Evolutionary conservation across 2,329 filamentous ascomycete genomes (phyloP).

Genomic region (Colletotrichum chrysophilum): DNA sequence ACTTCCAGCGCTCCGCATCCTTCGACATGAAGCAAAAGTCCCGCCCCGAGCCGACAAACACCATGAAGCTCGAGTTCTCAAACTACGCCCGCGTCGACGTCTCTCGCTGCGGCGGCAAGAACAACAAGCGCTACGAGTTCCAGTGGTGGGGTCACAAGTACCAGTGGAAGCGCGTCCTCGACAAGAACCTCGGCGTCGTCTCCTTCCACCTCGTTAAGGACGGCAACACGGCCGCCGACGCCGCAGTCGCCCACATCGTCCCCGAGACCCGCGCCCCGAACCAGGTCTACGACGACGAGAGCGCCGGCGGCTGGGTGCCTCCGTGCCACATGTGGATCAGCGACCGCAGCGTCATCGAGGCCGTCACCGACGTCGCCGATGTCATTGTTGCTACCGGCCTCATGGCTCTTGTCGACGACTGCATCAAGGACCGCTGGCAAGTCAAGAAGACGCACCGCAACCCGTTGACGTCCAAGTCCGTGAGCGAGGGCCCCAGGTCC

Average conservation of each 20-base stretch:
- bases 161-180: constrained; percentile 77
- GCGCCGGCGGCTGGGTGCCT: constrained; percentile 86
- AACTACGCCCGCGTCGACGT: constrained; percentile 96
- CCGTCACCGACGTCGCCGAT: constrained; percentile 82
- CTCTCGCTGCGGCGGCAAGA: constrained; percentile 68
- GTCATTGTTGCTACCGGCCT: constrained; percentile 91
- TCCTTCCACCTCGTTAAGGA: constrained; percentile 82
- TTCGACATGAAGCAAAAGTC: constrained; percentile 40
- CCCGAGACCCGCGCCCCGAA: constrained; percentile 76
- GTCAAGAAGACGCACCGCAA: constrained; percentile 47
- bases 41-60: constrained; percentile 67
- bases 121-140: constrained; percentile 83
- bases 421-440: constrained; percentile 81
- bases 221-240: constrained; percentile 50
- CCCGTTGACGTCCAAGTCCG: constrained; percentile 33
- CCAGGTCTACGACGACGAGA: constrained; percentile 74
- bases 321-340: constrained; percentile 92
- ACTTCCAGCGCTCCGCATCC: constrained; percentile 30
- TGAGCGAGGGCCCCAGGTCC: constrained; percentile 35
- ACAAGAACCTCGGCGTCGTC: constrained; percentile 70
- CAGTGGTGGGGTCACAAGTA: constrained; percentile 93
- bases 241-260: constrained; percentile 81
- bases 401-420: constrained; percentile 87
- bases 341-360: constrained; percentile 72
- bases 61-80: constrained; percentile 90